Conservation (phyloP, 345 rosid species). For the Arabidopsis suecica region DNA sequence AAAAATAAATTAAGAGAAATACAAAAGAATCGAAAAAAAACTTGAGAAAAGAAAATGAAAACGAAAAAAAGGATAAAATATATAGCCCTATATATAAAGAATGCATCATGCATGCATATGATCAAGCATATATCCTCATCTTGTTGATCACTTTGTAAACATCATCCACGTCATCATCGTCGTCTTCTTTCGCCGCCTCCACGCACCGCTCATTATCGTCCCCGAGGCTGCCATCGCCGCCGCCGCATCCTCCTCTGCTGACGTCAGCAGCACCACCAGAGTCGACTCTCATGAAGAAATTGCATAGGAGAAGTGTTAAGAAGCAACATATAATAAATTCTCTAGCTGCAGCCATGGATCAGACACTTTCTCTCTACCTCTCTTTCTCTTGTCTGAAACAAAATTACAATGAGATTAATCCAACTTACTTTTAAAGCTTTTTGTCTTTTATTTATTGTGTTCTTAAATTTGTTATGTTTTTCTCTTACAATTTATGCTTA, state of each 20-base stretch:
- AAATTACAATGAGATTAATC: not conserved
- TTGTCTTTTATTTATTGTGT: not conserved
- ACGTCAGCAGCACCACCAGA: conserved; percentile 21
- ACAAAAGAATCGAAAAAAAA: conserved; percentile 21
- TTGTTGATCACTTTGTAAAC: conserved; percentile 47
- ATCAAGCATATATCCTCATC: conserved; percentile 48
- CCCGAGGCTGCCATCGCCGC: conserved; percentile 20
- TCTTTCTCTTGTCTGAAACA: conserved; percentile 24
- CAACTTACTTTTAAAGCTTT: conserved; percentile 9
- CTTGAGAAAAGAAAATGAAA: conserved; percentile 10
- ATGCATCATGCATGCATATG: conserved; percentile 2
- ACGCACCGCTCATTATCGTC: conserved; percentile 46
- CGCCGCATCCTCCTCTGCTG: conserved; percentile 35
- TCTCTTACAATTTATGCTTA: conserved; percentile 9
- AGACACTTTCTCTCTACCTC: conserved; percentile 2
- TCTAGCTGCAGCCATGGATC: conserved; percentile 41
- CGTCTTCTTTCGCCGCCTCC: conserved; percentile 35
- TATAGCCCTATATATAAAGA: conserved; percentile 23
- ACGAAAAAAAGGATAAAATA: not conserved
- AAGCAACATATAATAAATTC: conserved; percentile 32
- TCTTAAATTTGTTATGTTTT: conserved; percentile 10
- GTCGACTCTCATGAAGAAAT: conserved; percentile 33
- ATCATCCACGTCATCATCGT: conserved; percentile 48
- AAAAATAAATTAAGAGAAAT: not conserved
- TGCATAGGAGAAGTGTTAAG: conserved; percentile 41